Evolutionary conservation across 345 rosid genomes (phyloP), one percentile per base, ranked within the genome.

Genomic region (Psidium friedrichsthalianum): DNA sequence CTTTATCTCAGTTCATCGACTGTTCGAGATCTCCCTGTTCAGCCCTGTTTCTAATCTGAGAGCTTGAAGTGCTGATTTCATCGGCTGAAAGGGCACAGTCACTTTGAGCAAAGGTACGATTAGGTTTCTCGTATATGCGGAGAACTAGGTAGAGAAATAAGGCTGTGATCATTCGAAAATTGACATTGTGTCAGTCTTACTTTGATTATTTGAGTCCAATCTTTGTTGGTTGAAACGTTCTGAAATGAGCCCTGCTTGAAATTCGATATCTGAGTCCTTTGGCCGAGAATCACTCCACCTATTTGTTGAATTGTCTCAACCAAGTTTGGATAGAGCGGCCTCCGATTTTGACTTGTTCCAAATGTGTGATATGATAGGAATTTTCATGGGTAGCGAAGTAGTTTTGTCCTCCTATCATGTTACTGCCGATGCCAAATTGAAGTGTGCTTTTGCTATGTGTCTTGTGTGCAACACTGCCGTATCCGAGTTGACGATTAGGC

Each of bases 361-460:
- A n/a, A 32, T n/a, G 36, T 59, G 7, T 6, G 36, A 13, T 13
- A 32, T 14, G 74, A 59, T 27, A 9, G 74, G 36, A 27, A n/a
- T 59, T 13, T 58, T 5, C 36, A 0, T 59, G 36, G 20, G 13
- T n/a, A 13, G 0, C 13, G 2, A 59, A 59, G 5, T 2, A 16
- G 27, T 36, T 36, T 36, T 16, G n/a, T 58, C 32, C 16, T n/a
- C 0, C 69, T n/a, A 58, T 58, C 69, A 6, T 12, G 32, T n/a
- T n/a, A n/a, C 12, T 58, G 69, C 69, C 8, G 1, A 0, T 3
- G 32, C 69, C 13, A 58, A 58, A n/a, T n/a, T 0, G 8, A 58
- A 58, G 69, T 29, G 0, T 59, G 18, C 74, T 6, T 59, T 59
- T 32, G 0, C 74, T 0, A 0, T 0, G 69, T 1, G 32, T 58